Base-by-base conservation (phyloP, 2,329 filamentous ascomycete genomes). In the Arthrinium puccinioides region DNA sequence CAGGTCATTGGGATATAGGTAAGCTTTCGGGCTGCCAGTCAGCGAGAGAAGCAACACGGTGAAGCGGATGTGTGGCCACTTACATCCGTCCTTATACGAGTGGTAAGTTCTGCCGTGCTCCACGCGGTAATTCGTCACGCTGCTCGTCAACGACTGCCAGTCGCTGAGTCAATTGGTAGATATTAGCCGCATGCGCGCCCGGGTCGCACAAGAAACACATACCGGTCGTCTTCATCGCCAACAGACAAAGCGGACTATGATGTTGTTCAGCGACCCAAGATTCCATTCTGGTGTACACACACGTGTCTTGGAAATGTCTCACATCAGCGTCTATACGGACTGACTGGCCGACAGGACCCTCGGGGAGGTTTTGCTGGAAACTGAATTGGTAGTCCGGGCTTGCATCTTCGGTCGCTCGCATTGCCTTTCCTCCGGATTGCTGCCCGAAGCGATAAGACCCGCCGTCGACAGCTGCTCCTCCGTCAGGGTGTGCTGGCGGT, bases 81-180 rank as follows among this genome's bases (percentile, higher is more conserved):
- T 53, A 70, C 66, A 69, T 16, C 66, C 66, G 31, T 65, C 64
- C 39, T 57, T 57, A 40, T 68, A 70, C 4, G 66, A 64, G 45
- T 69, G 66, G 49, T 68, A 70, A 3, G 64, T 70, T 21, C 66
- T 59, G 9, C 67, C 66, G 42, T 52, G 50, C 31, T 52, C 49
- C 24, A 46, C 42, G 18, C 49, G 48, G 21, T 52, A 50, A 16
- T 40, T 43, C 5, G 45, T 44, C 9, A 52, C 36, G 33, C 48
- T 50, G 23, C 46, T 48, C 13, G 49, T 50, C 13, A 52, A 44
- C 20, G 49, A 48, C 15, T 46, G 41, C 26, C 44, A 42, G 31
- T 52, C 49, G 36, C 49, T 52, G 28, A 29, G 15, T n/a, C n/a
- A n/a, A n/a, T n/a, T n/a, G n/a, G n/a, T n/a, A n/a, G n/a, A n/a